Percentiles rank a stretch among this genome's conserved stretches.
phyloP scores from a whole-genome alignment of 345 rosid genomes.

The Arabidopsis thaliana region TAIR10.1 NC_003075.7:8289501-8290000 shows the following conservation, averaged over 20 bases:
- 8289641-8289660: not conserved
- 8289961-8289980: not conserved
- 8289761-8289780: not conserved
- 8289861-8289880: slow-evolving; percentile 20
- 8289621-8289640: not conserved
- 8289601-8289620: not conserved
- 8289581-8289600: too few species aligned
- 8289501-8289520: too few species aligned
- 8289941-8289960: not conserved
- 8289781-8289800: not conserved
- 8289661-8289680: not conserved
- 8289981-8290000: not conserved
- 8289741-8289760: not conserved
- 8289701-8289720: not conserved
- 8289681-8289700: not conserved
- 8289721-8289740: not conserved
- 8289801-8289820: not conserved
- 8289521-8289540: not conserved
- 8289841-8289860: not conserved
- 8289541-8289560: not conserved
- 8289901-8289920: not conserved
- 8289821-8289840: slow-evolving; percentile 15
- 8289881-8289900: not conserved
- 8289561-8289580: too few species aligned
- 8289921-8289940: not conserved